Conservation (phyloP, 371 early-diverging fungal species). For the Mucor racemosus region DNA sequence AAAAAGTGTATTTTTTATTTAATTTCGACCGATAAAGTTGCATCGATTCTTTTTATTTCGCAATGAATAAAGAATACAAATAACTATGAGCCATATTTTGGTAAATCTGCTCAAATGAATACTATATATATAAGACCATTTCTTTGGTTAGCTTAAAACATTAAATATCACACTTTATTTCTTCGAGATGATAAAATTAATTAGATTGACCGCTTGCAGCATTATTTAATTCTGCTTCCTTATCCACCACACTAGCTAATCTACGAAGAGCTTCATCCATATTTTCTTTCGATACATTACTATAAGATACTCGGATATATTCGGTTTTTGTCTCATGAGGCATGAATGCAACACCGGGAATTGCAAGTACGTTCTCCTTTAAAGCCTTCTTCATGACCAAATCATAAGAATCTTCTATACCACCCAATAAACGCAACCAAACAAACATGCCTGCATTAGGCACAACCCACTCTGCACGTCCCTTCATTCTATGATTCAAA, state of each 20-base stretch:
- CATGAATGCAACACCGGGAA: conserved; percentile 66
- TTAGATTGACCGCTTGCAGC: neutral
- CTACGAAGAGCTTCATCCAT: conserved; percentile 68
- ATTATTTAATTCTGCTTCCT: conserved; percentile 13
- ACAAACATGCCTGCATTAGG: conserved; percentile 86
- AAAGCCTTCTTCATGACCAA: conserved; percentile 69
- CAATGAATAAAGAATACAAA: no score
- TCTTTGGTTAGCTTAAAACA: no score
- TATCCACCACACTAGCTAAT: conserved; percentile 48
- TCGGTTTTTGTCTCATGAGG: conserved; percentile 28
- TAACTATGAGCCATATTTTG: no score
- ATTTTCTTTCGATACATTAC: conserved; percentile 62
- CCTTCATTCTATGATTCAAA: conserved; percentile 61
- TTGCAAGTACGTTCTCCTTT: conserved; percentile 71
- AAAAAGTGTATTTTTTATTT: no score
- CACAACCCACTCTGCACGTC: conserved; percentile 68
- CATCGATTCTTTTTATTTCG: no score
- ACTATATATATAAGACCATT: no score
- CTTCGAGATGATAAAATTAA: no score
- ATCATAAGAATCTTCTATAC: conserved; percentile 66
- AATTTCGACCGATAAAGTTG: no score
- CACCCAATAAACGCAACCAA: conserved; percentile 73
- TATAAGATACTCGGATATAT: conserved; percentile 67
- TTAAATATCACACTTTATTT: no score
- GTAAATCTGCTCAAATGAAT: no score